Evolutionary conservation across 345 rosid genomes (phyloP).

Genomic region (Jatropha curcas): DNA sequence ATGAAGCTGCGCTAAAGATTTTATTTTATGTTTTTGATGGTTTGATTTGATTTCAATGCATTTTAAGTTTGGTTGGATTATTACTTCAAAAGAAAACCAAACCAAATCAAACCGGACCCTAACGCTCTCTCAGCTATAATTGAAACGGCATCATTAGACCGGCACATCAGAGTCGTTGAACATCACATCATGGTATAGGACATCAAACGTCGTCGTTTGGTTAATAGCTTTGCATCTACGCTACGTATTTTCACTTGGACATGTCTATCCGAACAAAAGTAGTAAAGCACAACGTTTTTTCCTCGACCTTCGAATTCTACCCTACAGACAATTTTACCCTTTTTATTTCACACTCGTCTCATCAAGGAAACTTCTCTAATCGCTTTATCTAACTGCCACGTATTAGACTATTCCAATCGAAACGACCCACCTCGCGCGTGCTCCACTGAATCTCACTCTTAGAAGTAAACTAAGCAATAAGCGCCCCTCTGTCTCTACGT

Average conservation of each 20-base stretch:
- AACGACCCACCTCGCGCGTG: not conserved
- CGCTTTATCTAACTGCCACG: not conserved
- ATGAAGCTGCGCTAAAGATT: too few species aligned
- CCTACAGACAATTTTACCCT: not conserved
- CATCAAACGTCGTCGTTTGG: not conserved
- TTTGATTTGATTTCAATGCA: too few species aligned
- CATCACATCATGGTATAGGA: too few species aligned
- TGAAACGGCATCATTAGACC: not conserved
- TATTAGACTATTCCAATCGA: not conserved
- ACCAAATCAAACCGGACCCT: too few species aligned
- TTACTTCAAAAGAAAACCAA: too few species aligned
- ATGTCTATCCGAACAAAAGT: constrained; percentile 3
- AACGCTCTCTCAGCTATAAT: not conserved
- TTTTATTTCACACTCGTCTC: not conserved
- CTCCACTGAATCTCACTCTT: not conserved
- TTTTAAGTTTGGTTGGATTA: too few species aligned
- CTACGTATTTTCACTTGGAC: not conserved
- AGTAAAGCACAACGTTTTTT: not conserved
- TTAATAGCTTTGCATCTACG: not conserved
- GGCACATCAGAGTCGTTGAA: too few species aligned
- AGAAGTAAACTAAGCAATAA: not conserved
- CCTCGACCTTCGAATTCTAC: not conserved
- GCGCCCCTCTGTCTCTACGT: not conserved
- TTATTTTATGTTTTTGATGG: too few species aligned
- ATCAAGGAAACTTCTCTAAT: not conserved